Evolutionary conservation across 2,329 filamentous ascomycete species (phyloP).

Genomic region (Hypoxylon sp.): DNA sequence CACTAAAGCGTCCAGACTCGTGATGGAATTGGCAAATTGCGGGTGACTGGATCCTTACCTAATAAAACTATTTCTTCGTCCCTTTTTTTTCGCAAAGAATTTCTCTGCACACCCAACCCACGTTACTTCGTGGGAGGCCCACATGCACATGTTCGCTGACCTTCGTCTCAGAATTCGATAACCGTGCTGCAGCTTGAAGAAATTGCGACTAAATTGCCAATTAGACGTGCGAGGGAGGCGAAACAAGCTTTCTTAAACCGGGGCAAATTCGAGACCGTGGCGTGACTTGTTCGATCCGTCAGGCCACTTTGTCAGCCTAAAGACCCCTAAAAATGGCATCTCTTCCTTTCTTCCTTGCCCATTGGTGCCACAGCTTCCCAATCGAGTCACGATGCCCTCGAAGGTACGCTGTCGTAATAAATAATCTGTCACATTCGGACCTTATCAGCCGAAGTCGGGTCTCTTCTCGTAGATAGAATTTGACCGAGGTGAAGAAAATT

Average conservation of each 20-base stretch:
- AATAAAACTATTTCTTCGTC: slow-evolving; percentile 23
- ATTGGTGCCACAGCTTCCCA: slow-evolving; percentile 44
- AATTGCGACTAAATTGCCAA: slow-evolving; percentile 40
- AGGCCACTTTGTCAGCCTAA: slow-evolving; percentile 47
- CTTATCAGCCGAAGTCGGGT: slow-evolving; percentile 42
- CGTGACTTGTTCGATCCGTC: slow-evolving; percentile 44
- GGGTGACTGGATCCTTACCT: slow-evolving; percentile 36
- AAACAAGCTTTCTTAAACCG: slow-evolving; percentile 46
- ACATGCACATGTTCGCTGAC: slow-evolving; percentile 43
- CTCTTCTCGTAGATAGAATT: slow-evolving; percentile 36
- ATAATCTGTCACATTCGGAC: slow-evolving; percentile 39
- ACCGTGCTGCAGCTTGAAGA: slow-evolving; percentile 30
- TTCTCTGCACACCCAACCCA: slow-evolving; percentile 39
- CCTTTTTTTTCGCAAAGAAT: slow-evolving; percentile 10
- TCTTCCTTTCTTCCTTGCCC: slow-evolving; percentile 35
- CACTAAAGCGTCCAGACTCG: slow-evolving; percentile 34
- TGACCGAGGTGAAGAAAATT: slow-evolving; percentile 43
- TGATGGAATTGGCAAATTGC: slow-evolving; percentile 38
- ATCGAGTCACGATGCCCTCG: slow-evolving; percentile 36
- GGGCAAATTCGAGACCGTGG: slow-evolving; percentile 38
- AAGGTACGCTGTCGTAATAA: slow-evolving; percentile 39
- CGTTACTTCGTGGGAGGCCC: slow-evolving; percentile 32
- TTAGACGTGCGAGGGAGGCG: slow-evolving; percentile 27
- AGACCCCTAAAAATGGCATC: slow-evolving; percentile 44
- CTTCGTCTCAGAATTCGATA: slow-evolving; percentile 34